phyloP scores from a whole-genome alignment of 2,329 filamentous ascomycete species.

The Aspergillus proliferans region DNA sequence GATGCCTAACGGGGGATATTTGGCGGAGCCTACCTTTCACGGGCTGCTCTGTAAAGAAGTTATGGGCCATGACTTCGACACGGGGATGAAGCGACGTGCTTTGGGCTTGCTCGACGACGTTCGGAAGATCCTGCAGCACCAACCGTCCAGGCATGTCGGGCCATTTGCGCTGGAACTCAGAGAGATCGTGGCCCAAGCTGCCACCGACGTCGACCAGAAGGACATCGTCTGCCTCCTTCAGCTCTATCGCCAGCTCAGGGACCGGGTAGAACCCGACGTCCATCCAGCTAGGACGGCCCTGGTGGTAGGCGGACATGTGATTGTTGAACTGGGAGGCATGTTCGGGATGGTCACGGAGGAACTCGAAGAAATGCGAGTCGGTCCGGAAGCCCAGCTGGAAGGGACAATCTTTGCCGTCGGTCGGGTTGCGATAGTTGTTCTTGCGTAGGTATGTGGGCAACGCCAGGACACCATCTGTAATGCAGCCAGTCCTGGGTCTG shows the following conservation, averaged over 20 bases:
- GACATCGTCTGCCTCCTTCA: slow-evolving; percentile 8
- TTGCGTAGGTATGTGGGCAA: slow-evolving; percentile 18
- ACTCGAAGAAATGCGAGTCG: slow-evolving; percentile 19
- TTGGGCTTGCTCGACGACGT: slow-evolving; percentile 25
- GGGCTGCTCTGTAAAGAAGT: slow-evolving; percentile 44
- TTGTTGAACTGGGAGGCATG: slow-evolving; percentile 15
- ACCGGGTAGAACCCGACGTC: slow-evolving; percentile 24
- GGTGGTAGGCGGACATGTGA: slow-evolving; percentile 14
- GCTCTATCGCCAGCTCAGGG: slow-evolving; percentile 7
- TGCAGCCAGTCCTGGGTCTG: slow-evolving; percentile 10
- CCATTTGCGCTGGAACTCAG: slow-evolving; percentile 30
- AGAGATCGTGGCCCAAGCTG: slow-evolving; percentile 35
- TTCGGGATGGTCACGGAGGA: slow-evolving; percentile 13
- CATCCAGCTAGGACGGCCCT: slow-evolving; percentile 18
- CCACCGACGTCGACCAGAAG: slow-evolving; percentile 41
- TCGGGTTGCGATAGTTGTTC: slow-evolving; percentile 18
- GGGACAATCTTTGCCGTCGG: slow-evolving; percentile 13
- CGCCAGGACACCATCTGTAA: slow-evolving; percentile 11
- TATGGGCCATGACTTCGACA: slow-evolving; percentile 32
- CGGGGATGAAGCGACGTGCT: slow-evolving; percentile 7
- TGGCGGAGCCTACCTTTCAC: slow-evolving; percentile 29
- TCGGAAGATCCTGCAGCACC: slow-evolving; percentile 44
- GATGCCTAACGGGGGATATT: no score
- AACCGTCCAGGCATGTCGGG: slow-evolving; percentile 36
- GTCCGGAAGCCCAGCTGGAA: slow-evolving; percentile 21